Percentiles rank a stretch among this genome's conserved stretches.
These are phyloP conservation scores for Clitoria ternatea DNA, from an alignment of 306 rosid genomes.

Conservation along the genomic window DNA sequence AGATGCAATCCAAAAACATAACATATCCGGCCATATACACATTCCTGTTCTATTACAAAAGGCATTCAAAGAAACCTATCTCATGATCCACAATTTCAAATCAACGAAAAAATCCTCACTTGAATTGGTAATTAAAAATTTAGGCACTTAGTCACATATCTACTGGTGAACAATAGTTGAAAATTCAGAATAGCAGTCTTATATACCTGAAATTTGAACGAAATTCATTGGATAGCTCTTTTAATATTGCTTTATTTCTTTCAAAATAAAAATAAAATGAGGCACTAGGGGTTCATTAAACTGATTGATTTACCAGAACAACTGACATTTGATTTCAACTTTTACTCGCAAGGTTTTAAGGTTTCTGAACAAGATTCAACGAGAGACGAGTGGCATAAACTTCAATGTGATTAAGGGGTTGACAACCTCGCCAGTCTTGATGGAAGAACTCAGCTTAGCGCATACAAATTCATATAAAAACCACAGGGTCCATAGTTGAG, in stretches of 20 bases:
- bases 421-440: not conserved
- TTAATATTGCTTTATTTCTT: not conserved
- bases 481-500: not conserved
- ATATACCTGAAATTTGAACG: not conserved
- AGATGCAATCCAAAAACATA: not conserved
- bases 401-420: not conserved
- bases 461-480: not conserved
- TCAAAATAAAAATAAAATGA: not conserved
- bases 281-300: not conserved
- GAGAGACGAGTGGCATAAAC: conserved; percentile 10
- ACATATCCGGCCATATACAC: no score
- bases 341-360: not conserved
- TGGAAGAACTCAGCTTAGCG: not conserved
- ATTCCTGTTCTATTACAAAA: not conserved
- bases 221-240: not conserved
- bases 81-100: not conserved
- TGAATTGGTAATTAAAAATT: not conserved
- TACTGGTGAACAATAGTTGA: not conserved
- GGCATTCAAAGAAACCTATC: not conserved
- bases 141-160: not conserved
- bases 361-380: not conserved
- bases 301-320: not conserved
- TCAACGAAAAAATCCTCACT: not conserved
- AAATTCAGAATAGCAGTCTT: not conserved
- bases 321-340: not conserved